Percentiles rank a stretch among this genome's conserved stretches.
These are phyloP conservation scores for Peribolospora baueri DNA, from an alignment of 768 basidiomycete species.

Conservation along the genomic window DNA sequence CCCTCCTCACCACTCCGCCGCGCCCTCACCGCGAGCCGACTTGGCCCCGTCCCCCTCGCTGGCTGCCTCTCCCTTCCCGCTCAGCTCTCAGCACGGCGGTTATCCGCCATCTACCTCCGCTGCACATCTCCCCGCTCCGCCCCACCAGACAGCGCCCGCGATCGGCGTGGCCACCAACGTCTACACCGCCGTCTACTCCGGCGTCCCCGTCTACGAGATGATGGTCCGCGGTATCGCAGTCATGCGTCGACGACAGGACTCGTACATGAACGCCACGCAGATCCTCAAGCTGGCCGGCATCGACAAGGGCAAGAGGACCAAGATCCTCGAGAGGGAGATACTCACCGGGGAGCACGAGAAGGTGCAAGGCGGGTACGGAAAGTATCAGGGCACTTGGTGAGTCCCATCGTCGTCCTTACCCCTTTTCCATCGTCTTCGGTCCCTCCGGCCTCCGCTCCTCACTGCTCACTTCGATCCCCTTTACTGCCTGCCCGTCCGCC, in stretches of 20 bases:
- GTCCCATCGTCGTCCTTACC: constrained; percentile 11
- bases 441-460: background rate
- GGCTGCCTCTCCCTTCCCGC: too few species aligned
- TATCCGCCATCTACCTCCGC: too few species aligned
- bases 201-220: constrained; percentile 58
- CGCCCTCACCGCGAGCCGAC: too few species aligned
- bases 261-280: constrained; percentile 94
- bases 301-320: constrained; percentile 84
- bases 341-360: constrained; percentile 49
- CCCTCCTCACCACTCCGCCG: too few species aligned
- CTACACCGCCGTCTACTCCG: constrained; percentile 9
- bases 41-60: too few species aligned
- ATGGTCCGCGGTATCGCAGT: constrained; percentile 97
- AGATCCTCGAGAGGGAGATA: constrained; percentile 84
- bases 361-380: constrained; percentile 95
- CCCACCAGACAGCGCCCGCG: too few species aligned
- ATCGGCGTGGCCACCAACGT: background rate
- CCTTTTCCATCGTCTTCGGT: background rate
- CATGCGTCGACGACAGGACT: constrained; percentile 84
- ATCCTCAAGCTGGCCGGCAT: constrained; percentile 97
- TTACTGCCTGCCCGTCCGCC: background rate
- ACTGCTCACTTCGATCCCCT: background rate
- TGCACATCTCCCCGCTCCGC: too few species aligned
- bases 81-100: too few species aligned
- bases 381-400: constrained; percentile 97